Conservation (phyloP, 352 stramenopile genomes). For the Pythium monospermum region DNA sequence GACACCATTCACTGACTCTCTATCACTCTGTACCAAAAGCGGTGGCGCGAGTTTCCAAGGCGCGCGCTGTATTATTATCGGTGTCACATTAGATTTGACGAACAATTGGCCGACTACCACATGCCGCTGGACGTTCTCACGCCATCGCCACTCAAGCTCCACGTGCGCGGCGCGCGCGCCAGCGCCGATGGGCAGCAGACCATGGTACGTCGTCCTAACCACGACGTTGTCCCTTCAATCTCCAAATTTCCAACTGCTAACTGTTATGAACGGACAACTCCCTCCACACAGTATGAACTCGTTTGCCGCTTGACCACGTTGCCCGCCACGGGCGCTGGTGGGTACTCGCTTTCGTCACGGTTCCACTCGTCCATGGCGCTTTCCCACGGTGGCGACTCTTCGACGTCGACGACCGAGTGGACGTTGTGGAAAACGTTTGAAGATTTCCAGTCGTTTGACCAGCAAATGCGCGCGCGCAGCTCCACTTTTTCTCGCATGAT, state of each 20-base stretch:
- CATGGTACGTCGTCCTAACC: slow-evolving; percentile 14
- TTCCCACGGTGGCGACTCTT: background rate
- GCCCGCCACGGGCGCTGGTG: background rate
- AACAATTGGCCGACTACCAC: background rate
- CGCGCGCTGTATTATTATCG: too few species aligned
- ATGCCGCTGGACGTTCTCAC: slow-evolving; percentile 24
- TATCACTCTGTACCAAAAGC: too few species aligned
- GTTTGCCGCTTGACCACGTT: slow-evolving; percentile 8
- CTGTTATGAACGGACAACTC: too few species aligned
- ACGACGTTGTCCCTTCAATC: background rate
- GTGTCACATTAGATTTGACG: background rate
- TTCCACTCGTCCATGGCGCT: slow-evolving; percentile 5
- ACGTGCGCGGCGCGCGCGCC: slow-evolving; percentile 17
- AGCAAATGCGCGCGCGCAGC: slow-evolving; percentile 44
- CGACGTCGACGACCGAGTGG: slow-evolving; percentile 36
- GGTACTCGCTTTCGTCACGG: too few species aligned
- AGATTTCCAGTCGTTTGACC: slow-evolving; percentile 72
- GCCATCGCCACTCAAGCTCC: slow-evolving; percentile 23
- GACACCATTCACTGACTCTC: slow-evolving; percentile 19
- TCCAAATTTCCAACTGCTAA: too few species aligned
- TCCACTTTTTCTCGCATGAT: slow-evolving; percentile 77
- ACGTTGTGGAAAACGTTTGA: slow-evolving; percentile 78
- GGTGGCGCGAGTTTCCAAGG: too few species aligned
- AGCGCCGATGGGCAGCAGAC: slow-evolving; percentile 12
- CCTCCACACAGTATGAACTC: slow-evolving; percentile 24